phyloP scores from a whole-genome alignment of 2,329 filamentous ascomycete species.

The Pyricularia pennisetigena region DNA sequence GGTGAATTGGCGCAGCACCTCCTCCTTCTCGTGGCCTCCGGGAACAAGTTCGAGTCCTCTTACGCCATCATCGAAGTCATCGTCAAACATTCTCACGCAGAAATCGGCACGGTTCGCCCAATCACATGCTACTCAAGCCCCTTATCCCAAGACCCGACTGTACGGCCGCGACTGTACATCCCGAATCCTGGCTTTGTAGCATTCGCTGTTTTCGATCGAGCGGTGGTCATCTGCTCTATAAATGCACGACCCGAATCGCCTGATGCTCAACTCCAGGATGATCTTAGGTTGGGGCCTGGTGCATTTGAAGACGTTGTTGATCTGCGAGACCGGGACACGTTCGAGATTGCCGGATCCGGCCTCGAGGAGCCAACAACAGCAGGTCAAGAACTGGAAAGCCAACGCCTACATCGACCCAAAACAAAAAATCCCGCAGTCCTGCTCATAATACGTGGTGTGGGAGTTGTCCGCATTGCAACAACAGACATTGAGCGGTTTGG shows the following conservation, averaged over 20 bases:
- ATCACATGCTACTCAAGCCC: slow-evolving; percentile 55
- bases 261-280: slow-evolving; percentile 63
- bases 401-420: slow-evolving; percentile 39
- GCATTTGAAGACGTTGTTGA: slow-evolving; percentile 83
- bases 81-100: slow-evolving; percentile 40
- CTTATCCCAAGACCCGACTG: slow-evolving; percentile 28
- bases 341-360: slow-evolving; percentile 55
- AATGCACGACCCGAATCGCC: slow-evolving; percentile 58
- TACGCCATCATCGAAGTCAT: slow-evolving; percentile 69
- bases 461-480: slow-evolving; percentile 48
- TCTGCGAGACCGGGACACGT: slow-evolving; percentile 55
- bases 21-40: slow-evolving; percentile 50
- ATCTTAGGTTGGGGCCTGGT: slow-evolving; percentile 47
- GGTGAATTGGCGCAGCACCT: slow-evolving; percentile 47
- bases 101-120: slow-evolving; percentile 57
- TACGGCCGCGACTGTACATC: slow-evolving; percentile 60
- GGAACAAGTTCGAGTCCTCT: slow-evolving; percentile 40
- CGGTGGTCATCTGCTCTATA: slow-evolving; percentile 69
- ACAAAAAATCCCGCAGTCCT: slow-evolving; percentile 54
- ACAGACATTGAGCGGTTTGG: slow-evolving; percentile 51
- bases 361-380: slow-evolving; percentile 45
- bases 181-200: slow-evolving; percentile 72
- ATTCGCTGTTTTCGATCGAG: slow-evolving; percentile 70
- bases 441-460: slow-evolving; percentile 52
- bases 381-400: slow-evolving; percentile 31